These are phyloP conservation scores for Antrodiella citrinella DNA, from an alignment of 768 basidiomycete genomes.

Conservation along the genomic window DNA sequence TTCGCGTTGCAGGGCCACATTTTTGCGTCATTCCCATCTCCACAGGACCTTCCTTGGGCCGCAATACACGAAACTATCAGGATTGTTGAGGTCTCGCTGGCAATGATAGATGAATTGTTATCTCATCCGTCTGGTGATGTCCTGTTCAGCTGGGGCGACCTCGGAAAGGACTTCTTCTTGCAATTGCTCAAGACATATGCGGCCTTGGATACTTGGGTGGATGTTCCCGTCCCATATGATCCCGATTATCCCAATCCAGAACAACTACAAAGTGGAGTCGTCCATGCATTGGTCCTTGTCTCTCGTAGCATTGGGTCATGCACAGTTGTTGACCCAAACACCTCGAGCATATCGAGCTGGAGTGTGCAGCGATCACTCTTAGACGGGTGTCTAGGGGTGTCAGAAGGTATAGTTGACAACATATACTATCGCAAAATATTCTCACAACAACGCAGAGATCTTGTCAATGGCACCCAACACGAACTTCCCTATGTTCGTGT, in stretches of 20 bases:
- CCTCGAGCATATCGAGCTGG: not conserved
- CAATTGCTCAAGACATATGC: conserved; percentile 46
- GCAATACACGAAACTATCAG: conserved; percentile 49
- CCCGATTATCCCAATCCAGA: conserved; percentile 37
- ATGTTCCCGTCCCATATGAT: conserved; percentile 31
- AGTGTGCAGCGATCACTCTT: not conserved
- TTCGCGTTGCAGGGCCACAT: conserved; percentile 41
- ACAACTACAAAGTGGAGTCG: conserved; percentile 39
- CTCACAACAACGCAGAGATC: not conserved
- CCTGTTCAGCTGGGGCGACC: conserved; percentile 35
- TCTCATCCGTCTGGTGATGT: conserved; percentile 38
- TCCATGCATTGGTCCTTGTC: conserved; percentile 35
- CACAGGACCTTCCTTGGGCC: conserved; percentile 41
- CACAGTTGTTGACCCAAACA: not conserved
- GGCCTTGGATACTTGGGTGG: conserved; percentile 53
- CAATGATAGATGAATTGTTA: conserved; percentile 40
- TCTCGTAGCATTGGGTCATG: conserved; percentile 40
- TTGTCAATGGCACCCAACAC: not conserved
- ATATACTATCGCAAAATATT: too few relatives aligned
- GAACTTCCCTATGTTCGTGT: not conserved
- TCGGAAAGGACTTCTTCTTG: conserved; percentile 42
- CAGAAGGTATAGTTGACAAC: conserved; percentile 4
- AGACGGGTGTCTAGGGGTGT: not conserved
- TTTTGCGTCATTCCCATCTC: conserved; percentile 46
- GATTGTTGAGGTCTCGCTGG: conserved; percentile 45